Evolutionary conservation across 148 eudicot genomes (phyloP).

Genomic region (Dysphania ambrosioides): DNA sequence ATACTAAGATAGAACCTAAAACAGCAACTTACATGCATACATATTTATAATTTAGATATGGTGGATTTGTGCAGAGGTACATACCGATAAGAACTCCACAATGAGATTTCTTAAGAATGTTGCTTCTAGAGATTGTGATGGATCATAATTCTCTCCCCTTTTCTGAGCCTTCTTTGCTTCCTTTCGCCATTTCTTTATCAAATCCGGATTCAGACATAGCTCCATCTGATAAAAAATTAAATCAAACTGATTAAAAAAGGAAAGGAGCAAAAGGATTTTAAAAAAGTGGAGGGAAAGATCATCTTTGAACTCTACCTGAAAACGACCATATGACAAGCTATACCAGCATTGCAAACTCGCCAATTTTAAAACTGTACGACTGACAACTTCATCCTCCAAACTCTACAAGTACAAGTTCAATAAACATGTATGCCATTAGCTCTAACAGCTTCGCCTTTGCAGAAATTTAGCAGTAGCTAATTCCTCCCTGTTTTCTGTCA

Average conservation of each 20-base stretch:
- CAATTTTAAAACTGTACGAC: conserved; percentile 61
- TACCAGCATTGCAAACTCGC: conserved; percentile 91
- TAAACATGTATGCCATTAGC: not conserved
- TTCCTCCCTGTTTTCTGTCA: not conserved
- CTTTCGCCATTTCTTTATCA: conserved; percentile 82
- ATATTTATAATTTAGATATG: not conserved
- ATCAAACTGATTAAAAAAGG: conserved; percentile 3
- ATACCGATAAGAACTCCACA: conserved; percentile 85
- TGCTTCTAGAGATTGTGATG: conserved; percentile 59
- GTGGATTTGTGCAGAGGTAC: not conserved
- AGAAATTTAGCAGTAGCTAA: not conserved
- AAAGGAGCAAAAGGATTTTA: conserved; percentile 2
- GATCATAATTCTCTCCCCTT: conserved; percentile 58
- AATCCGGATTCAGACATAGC: conserved; percentile 64
- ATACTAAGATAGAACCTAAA: not conserved
- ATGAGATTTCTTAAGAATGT: conserved; percentile 75
- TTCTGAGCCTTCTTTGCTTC: conserved; percentile 65
- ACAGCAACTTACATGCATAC: not conserved
- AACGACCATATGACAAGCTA: conserved; percentile 91
- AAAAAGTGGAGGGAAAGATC: conserved; percentile 4
- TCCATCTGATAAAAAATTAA: conserved; percentile 58
- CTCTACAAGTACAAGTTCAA: conserved; percentile 43
- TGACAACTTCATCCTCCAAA: conserved; percentile 92
- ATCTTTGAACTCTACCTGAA: conserved; percentile 52
- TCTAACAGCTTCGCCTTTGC: not conserved